A percentile compares a stretch with the other conserved stretches of the same genome.
phyloP scores from a whole-genome alignment of 306 rosid species.

The Begonia fuchsioides region DNA sequence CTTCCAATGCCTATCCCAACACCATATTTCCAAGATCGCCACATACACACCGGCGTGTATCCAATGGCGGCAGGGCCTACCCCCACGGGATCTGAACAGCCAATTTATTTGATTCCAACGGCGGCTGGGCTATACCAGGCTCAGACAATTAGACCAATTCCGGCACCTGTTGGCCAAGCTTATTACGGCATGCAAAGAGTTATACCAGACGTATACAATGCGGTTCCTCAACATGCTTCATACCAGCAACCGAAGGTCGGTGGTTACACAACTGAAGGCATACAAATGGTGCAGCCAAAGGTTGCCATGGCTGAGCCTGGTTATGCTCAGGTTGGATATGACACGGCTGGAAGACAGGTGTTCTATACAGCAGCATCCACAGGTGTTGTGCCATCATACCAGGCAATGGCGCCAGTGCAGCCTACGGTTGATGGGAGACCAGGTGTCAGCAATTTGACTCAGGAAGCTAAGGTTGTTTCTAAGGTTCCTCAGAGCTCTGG shows the following conservation, averaged over 20 bases:
- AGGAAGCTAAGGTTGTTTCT: slow-evolving; percentile 28
- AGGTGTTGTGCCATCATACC: slow-evolving; percentile 16
- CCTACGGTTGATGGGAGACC: slow-evolving; percentile 24
- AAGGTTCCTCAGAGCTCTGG: no score
- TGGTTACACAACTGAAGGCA: slow-evolving; percentile 11
- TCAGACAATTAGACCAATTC: slow-evolving; percentile 22
- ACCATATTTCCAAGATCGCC: slow-evolving; percentile 30
- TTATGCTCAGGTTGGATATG: slow-evolving; percentile 33
- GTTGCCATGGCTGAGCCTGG: slow-evolving; percentile 22
- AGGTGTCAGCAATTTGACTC: slow-evolving; percentile 16
- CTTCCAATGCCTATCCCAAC: slow-evolving; percentile 19
- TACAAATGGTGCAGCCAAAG: slow-evolving; percentile 8
- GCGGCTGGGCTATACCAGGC: slow-evolving; percentile 51
- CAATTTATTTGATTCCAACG: slow-evolving; percentile 44
- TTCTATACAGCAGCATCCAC: slow-evolving; percentile 29
- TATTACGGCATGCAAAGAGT: slow-evolving; percentile 41
- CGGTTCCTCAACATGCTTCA: slow-evolving; percentile 16
- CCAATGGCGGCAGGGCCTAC: slow-evolving; percentile 13
- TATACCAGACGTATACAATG: slow-evolving; percentile 25
- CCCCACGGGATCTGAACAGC: slow-evolving; percentile 30
- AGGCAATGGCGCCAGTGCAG: slow-evolving; percentile 16
- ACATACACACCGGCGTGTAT: slow-evolving; percentile 27
- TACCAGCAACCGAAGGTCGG: slow-evolving; percentile 16
- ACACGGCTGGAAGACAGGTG: slow-evolving; percentile 32
- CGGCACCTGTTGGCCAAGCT: slow-evolving; percentile 36